phyloP scores from a whole-genome alignment of 73 alveolate genomes.

The Paraurostyla sp. region DNA sequence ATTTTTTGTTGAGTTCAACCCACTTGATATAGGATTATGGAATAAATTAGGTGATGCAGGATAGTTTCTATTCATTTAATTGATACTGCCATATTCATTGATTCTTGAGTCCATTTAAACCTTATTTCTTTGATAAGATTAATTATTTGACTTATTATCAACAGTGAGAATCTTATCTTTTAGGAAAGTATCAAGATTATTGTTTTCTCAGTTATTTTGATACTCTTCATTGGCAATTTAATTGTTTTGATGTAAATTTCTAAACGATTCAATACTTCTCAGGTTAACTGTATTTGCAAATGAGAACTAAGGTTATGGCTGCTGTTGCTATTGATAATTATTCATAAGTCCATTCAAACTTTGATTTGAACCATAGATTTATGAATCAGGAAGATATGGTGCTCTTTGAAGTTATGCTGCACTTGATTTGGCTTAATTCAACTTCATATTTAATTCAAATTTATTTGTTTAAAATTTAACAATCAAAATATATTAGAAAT shows the following conservation, averaged over 20 bases:
- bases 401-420: background rate
- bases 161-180: background rate
- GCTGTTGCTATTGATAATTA: no score
- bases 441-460: slow-evolving; percentile 4
- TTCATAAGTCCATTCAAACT: no score
- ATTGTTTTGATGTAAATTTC: background rate
- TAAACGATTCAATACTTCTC: slow-evolving; percentile 1
- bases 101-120: no score
- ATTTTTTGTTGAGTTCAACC: slow-evolving; percentile 40
- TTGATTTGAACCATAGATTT: no score
- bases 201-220: no score
- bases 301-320: background rate
- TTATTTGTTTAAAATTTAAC: background rate
- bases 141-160: background rate
- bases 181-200: background rate
- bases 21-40: slow-evolving; percentile 59
- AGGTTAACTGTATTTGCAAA: slow-evolving; percentile 24
- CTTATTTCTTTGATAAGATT: no score
- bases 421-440: background rate
- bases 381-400: no score
- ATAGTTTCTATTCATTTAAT: background rate
- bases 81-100: no score
- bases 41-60: slow-evolving; percentile 35
- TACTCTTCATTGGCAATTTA: no score
- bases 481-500: no score